Base-by-base conservation (phyloP, 768 basidiomycete genomes). In the Lentinus brumalis region DNA sequence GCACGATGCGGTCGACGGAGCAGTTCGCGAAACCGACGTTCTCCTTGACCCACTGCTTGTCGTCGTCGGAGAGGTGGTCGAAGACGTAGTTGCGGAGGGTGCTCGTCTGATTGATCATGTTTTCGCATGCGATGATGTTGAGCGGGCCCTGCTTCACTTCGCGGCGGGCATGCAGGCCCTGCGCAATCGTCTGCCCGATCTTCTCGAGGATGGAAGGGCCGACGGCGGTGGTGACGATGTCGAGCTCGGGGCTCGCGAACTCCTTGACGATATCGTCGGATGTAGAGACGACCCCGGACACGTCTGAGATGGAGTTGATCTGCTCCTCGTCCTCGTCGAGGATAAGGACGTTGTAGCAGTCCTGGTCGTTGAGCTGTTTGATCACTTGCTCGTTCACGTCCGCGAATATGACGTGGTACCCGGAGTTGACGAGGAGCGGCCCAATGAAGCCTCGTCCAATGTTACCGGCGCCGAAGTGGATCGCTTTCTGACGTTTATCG, bases 51-150 rank as follows among this genome's bases (percentile, higher is more conserved):
- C 71, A 76, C 1, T 61, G 59, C 16, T 59, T 66, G 52, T 75
- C 75, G 3, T 70, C 72, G 49, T 71, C 66, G 5, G 63, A 64
- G 39, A 78, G 70, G 41, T 70, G 60, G n/a, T 61, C 59, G 57
- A 61, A 61, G 56, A 77, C 69, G 57, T 71, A 66, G 35, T 73
- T 65, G 9, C 65, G 64, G 45, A 79, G 70, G 39, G 63, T 59
- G 8, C 65, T 65, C 3, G 76, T 78, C 39, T 76, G 76, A 26
- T 70, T 67, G 44, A 77, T 67, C 63, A 74, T 73, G 67, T 79
- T 79, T 65, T 79, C 77, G 67, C 77, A 79, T 2, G 77, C 77
- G 59, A 79, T 75, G 44, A 78, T 62, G 58, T 76, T 76, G 8
- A 78, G 56, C 12, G 69, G 8, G 26, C 67, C 65, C 1, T 50